Evolutionary conservation across 2,329 filamentous ascomycete genomes (phyloP).

Genomic region (Talaromyces pinophilus): DNA sequence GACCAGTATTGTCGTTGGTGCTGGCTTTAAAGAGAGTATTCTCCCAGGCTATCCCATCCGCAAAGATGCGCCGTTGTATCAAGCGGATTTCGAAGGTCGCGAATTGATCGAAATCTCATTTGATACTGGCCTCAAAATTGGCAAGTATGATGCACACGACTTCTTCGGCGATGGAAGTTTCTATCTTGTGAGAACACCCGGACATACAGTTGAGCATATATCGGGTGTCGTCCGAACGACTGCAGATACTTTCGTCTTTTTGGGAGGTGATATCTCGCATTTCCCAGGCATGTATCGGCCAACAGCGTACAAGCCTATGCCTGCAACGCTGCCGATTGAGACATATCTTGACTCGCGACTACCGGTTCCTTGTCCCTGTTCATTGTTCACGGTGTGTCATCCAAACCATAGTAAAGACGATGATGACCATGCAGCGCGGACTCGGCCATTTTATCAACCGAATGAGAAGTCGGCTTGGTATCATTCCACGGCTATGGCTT

Average conservation of each 20-base stretch:
- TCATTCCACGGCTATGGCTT: constrained; percentile 27
- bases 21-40: not conserved
- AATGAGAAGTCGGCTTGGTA: constrained; percentile 26
- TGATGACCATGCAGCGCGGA: constrained; percentile 26
- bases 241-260: constrained; percentile 45
- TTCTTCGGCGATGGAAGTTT: not conserved
- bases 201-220: constrained; percentile 33
- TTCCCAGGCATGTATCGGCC: constrained; percentile 39
- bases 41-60: not conserved
- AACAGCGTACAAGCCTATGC: constrained; percentile 32
- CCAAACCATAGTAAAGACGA: constrained; percentile 13
- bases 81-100: not conserved
- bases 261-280: constrained; percentile 48
- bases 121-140: not conserved
- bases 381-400: constrained; percentile 30
- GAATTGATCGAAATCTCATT: not conserved
- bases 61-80: not conserved
- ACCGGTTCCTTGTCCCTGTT: constrained; percentile 28
- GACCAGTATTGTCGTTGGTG: not conserved
- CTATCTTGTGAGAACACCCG: constrained; percentile 23
- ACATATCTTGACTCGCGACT: constrained; percentile 26
- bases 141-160: not conserved
- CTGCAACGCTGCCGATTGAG: constrained; percentile 28
- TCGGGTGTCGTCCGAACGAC: constrained; percentile 33
- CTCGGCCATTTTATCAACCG: constrained; percentile 27